These are phyloP conservation scores for Blumeria hordei DNA, from an alignment of 2,329 filamentous ascomycete genomes.

Conservation along the genomic window DNA sequence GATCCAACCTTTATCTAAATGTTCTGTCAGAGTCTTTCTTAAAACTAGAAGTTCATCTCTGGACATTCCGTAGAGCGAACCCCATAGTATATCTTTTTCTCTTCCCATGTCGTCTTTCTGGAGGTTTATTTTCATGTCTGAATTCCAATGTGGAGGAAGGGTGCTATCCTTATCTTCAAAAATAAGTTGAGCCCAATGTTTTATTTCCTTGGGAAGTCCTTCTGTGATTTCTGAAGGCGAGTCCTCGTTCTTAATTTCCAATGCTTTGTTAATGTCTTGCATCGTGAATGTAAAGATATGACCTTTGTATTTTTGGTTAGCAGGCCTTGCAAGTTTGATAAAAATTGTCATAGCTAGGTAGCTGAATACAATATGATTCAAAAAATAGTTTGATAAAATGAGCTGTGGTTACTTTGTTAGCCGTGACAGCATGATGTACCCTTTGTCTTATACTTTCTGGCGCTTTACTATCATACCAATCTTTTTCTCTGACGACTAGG, in stretches of 20 bases:
- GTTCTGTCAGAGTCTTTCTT: background rate
- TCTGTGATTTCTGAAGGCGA: background rate
- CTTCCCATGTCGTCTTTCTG: background rate
- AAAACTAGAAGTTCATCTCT: background rate
- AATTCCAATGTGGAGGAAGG: background rate
- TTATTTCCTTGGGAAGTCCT: background rate
- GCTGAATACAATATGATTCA: too few species aligned
- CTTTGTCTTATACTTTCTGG: background rate
- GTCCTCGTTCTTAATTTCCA: background rate
- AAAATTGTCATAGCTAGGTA: too few species aligned
- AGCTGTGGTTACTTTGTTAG: background rate
- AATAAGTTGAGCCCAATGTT: background rate
- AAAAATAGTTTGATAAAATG: too few species aligned
- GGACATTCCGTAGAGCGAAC: background rate
- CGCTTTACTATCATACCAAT: background rate
- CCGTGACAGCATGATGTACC: background rate
- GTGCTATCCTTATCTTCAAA: background rate
- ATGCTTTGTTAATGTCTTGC: background rate
- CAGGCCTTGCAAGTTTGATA: too few species aligned
- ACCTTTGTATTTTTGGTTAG: background rate
- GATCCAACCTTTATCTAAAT: background rate
- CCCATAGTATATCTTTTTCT: background rate
- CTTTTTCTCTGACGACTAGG: background rate
- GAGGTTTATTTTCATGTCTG: background rate
- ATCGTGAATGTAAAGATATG: background rate